Conservation (phyloP, 2,329 filamentous ascomycete genomes). For the Orbilia oligospora region DNA sequence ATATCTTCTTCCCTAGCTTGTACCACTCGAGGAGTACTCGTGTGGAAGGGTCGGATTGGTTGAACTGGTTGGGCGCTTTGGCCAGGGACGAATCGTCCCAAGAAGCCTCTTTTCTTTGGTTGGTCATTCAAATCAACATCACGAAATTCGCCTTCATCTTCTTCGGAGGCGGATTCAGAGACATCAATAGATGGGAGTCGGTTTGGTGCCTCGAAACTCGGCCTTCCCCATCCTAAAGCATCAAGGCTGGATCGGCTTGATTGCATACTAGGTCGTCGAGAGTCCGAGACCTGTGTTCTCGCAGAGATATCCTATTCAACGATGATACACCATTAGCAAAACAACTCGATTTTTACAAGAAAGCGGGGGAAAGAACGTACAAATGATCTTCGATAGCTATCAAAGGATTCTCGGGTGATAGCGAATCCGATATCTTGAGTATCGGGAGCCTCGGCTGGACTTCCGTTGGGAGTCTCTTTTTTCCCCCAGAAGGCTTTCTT, state of each 20-base stretch:
- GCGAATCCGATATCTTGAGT: slow-evolving; percentile 80
- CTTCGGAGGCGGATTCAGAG: slow-evolving; percentile 71
- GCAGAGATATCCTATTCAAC: slow-evolving; percentile 86
- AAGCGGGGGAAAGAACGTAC: slow-evolving; percentile 73
- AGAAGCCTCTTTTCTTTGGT: slow-evolving; percentile 82
- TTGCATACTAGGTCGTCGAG: slow-evolving; percentile 70
- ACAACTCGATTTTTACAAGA: background rate
- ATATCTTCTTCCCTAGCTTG: slow-evolving; percentile 22
- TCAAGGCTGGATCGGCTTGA: slow-evolving; percentile 66
- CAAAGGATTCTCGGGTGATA: slow-evolving; percentile 96
- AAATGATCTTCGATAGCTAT: slow-evolving; percentile 95
- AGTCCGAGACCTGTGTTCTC: slow-evolving; percentile 78
- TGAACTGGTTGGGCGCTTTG: background rate
- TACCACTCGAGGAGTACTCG: background rate
- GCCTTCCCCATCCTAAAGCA: slow-evolving; percentile 68
- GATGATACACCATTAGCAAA: background rate
- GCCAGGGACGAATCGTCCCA: slow-evolving; percentile 78
- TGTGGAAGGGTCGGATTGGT: background rate
- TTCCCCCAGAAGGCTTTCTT: slow-evolving; percentile 83
- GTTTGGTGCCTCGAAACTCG: slow-evolving; percentile 83
- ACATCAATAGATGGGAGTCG: slow-evolving; percentile 75
- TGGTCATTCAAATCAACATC: slow-evolving; percentile 91
- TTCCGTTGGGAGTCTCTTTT: slow-evolving; percentile 69
- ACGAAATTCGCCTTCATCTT: slow-evolving; percentile 80
- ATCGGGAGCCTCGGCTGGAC: slow-evolving; percentile 71